phyloP scores from a whole-genome alignment of 306 rosid species.

The Elaeagnus macrophylla region DNA sequence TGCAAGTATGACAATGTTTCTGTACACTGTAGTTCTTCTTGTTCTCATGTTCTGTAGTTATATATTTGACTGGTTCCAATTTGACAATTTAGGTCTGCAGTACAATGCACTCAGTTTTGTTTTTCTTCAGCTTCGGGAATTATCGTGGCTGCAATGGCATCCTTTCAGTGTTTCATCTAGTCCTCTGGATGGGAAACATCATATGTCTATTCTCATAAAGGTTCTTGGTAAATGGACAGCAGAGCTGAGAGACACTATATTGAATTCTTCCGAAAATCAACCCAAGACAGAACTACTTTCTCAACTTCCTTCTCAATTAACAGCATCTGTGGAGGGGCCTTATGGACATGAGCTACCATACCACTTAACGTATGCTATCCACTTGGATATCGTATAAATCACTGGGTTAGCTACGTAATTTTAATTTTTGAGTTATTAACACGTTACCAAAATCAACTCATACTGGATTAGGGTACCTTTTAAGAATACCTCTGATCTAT shows the following conservation, averaged over 20 bases:
- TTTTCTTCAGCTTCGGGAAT: conserved; percentile 72
- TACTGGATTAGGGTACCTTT: no score
- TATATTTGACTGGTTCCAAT: conserved; percentile 15
- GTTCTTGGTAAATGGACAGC: conserved; percentile 88
- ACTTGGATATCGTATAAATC: background rate
- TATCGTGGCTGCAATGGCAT: conserved; percentile 96
- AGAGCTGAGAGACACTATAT: conserved; percentile 36
- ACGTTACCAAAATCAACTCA: no score
- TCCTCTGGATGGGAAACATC: conserved; percentile 81
- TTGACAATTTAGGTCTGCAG: conserved; percentile 42
- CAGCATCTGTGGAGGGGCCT: conserved; percentile 89
- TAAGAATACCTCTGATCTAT: background rate
- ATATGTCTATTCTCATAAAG: conserved; percentile 68
- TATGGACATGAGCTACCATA: conserved; percentile 86
- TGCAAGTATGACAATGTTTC: conserved; percentile 41
- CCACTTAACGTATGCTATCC: conserved; percentile 57
- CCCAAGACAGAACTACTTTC: conserved; percentile 21
- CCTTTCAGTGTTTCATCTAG: conserved; percentile 94
- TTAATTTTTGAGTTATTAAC: no score
- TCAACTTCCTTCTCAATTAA: conserved; percentile 25
- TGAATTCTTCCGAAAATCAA: conserved; percentile 23
- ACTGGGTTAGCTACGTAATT: no score
- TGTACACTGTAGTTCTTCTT: conserved; percentile 3
- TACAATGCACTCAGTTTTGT: conserved; percentile 94
- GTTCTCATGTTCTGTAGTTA: conserved; percentile 1